Evolutionary conservation across 768 basidiomycete genomes (phyloP), one percentile per base, ranked within the genome.

Genomic region (Sporobolomyces phaffii): DNA sequence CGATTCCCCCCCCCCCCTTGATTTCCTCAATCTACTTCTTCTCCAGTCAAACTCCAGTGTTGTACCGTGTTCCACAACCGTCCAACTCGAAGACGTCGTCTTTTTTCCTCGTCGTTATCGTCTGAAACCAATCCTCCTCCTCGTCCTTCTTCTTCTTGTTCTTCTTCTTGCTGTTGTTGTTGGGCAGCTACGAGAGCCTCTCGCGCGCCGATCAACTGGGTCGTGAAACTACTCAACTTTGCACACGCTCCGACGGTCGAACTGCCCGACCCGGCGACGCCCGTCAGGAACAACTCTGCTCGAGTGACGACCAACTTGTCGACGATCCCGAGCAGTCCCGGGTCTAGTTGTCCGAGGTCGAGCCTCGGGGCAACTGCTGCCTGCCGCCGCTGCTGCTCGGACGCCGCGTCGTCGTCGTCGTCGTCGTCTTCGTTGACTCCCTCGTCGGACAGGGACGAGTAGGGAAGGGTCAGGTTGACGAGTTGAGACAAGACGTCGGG

Each of bases 301-400:
- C 79, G 75, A 63, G 79, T 80, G n/a, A 81, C 79, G 44, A 84
- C 80, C 64, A 82, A 75, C 75, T 85, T 85, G 64, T 86, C 83
- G 63, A 86, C 69, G 52, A 86, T 86, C 1, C 81, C 84, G 52
- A 80, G 68, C 28, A 83, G 77, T 0, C 85, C 85, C 0, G 80
- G 62, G 66, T 86, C 85, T 13, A 79, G 70, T 10, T 53, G 38
- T 5, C 24, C 65, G n/a, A 75, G 65, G 26, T 56, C 28, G 17
- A 56, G 29, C 11, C 5, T 36, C 29, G 52, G 9, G 24, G 38
- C n/a, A n/a, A n/a, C n/a, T n/a, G n/a, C n/a, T n/a, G n/a, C n/a
- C n/a, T n/a, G n/a, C n/a, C n/a, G n/a, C n/a, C n/a, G n/a, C n/a
- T n/a, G n/a, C n/a, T n/a, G n/a, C n/a, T n/a, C n/a, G n/a, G n/a